Conservation (phyloP, 768 basidiomycete species). For the Pleurotus tuber-regium region DNA sequence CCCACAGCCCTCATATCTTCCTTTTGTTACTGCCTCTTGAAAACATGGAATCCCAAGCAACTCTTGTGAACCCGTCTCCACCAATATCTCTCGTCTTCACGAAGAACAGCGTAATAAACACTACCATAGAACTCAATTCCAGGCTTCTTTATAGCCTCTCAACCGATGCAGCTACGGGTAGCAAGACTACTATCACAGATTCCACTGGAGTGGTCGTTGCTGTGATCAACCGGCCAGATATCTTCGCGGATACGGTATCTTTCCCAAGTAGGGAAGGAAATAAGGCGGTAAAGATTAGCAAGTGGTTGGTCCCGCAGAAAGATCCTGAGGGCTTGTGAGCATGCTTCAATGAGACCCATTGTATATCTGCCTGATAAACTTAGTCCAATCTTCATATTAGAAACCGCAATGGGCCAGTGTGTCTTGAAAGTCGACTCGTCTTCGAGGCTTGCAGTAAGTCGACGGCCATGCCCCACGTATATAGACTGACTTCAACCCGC, state of each 20-base stretch:
- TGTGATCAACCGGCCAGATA: neutral
- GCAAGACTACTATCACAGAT: conserved; percentile 5
- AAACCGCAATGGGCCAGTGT: neutral
- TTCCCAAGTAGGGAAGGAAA: neutral
- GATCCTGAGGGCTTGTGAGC: neutral
- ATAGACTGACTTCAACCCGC: neutral
- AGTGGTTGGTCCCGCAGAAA: neutral
- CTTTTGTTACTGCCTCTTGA: neutral
- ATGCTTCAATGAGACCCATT: neutral
- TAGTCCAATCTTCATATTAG: neutral
- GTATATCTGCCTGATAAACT: neutral
- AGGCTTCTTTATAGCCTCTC: neutral
- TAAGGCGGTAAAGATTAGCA: neutral
- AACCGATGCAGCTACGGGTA: neutral
- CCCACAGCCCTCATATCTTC: too few relatives aligned
- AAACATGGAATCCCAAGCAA: neutral
- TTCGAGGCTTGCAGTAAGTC: neutral
- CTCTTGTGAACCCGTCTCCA: neutral
- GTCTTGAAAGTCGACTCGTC: neutral
- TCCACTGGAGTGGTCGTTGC: neutral
- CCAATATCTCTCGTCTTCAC: neutral
- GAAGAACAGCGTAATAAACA: neutral
- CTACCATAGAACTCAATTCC: neutral
- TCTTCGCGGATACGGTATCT: conserved; percentile 1
- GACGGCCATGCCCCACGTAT: neutral